Conservation (phyloP, 2,329 filamentous ascomycete species). For the Diaporthe destruens region DNA sequence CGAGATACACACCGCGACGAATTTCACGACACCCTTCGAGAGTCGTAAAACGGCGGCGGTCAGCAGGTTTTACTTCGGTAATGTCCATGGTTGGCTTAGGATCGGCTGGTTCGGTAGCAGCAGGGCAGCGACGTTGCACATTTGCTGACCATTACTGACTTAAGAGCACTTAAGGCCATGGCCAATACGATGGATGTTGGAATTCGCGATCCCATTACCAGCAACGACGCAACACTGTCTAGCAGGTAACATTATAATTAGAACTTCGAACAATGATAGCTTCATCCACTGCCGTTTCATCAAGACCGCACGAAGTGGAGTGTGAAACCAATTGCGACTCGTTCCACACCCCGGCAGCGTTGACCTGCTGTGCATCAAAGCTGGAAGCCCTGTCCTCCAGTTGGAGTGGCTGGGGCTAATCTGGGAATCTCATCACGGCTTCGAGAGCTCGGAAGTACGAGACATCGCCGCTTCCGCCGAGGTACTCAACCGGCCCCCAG, state of each 20-base stretch:
- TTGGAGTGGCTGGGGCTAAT: not conserved
- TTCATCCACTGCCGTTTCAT: not conserved
- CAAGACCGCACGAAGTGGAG: not conserved
- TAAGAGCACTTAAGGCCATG: not conserved
- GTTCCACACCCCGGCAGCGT: not conserved
- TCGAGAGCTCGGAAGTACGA: slow-evolving; percentile 4
- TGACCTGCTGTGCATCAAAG: not conserved
- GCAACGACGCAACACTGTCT: not conserved
- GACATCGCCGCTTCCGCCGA: not conserved
- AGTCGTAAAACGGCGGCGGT: slow-evolving; percentile 31
- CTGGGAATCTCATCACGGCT: not conserved
- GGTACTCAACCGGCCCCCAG: not conserved
- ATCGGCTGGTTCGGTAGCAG: not conserved
- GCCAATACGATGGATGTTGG: not conserved
- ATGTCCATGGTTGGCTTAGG: not conserved
- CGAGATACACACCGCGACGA: slow-evolving; percentile 10
- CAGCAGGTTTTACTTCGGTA: not conserved
- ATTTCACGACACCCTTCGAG: slow-evolving; percentile 27
- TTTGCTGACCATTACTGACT: not conserved
- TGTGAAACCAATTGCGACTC: slow-evolving; percentile 10
- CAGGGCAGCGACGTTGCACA: not conserved
- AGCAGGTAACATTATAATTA: slow-evolving; percentile 1
- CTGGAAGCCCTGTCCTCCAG: not conserved
- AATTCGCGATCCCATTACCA: not conserved
- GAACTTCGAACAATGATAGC: not conserved